These are phyloP conservation scores for Fragaria ananassa DNA, from an alignment of 306 rosid species.

Conservation along the genomic window DNA sequence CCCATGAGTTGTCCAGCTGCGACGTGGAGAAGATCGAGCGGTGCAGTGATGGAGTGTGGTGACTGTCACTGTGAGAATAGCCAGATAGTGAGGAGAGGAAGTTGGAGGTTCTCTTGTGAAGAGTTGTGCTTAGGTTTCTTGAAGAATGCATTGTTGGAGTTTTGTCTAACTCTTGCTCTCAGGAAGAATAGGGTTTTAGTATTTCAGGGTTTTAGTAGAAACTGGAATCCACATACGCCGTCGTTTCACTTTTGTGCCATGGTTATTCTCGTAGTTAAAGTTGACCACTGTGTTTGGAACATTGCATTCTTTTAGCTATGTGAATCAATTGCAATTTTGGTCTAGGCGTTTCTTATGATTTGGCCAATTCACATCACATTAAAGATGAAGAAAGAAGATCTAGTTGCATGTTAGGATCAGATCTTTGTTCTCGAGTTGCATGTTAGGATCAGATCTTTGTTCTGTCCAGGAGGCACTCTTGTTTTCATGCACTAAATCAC, in stretches of 20 bases:
- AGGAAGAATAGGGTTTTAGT: not conserved
- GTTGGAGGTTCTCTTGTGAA: slow-evolving; percentile 6
- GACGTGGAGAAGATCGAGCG: slow-evolving; percentile 62
- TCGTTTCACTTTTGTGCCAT: not conserved
- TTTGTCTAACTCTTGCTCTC: not conserved
- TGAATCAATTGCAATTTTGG: not conserved
- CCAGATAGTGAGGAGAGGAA: slow-evolving; percentile 6
- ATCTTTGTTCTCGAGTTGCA: not conserved
- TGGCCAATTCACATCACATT: not conserved
- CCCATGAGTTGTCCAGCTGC: slow-evolving; percentile 64
- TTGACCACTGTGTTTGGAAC: not conserved
- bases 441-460: not conserved
- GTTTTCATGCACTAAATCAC: not conserved
- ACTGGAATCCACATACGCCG: not conserved
- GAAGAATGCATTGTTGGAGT: slow-evolving; percentile 33
- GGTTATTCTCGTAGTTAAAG: not conserved
- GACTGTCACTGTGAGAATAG: slow-evolving; percentile 11
- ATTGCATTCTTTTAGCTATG: not conserved
- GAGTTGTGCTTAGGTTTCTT: slow-evolving; percentile 34
- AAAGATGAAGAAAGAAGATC: not conserved
- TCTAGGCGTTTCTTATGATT: not conserved
- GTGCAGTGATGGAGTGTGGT: slow-evolving; percentile 24
- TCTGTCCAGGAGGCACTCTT: not conserved
- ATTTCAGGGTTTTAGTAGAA: not conserved
- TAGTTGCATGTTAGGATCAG: not conserved